A percentile compares a stretch with the other conserved stretches of the same genome.
Conservation (phyloP, 78 protist genomes). For the Isochrysis galbana region DNA sequence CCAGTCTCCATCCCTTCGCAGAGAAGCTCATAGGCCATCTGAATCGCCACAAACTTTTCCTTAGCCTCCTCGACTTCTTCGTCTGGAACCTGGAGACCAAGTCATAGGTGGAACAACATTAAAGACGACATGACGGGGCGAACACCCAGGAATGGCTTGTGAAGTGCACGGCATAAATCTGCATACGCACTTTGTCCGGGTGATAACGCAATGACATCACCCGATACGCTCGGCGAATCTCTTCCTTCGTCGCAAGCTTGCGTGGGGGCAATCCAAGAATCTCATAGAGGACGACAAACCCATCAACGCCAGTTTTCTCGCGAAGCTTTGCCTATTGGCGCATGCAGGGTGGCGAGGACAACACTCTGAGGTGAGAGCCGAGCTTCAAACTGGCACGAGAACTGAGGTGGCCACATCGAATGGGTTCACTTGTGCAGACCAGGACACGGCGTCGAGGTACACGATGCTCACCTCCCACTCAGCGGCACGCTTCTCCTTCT, state of each 20-base stretch:
- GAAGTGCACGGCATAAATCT: too few relatives aligned
- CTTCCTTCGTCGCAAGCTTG: not conserved
- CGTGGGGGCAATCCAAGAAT: not conserved
- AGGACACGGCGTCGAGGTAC: too few relatives aligned
- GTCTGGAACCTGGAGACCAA: not conserved
- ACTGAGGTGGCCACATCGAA: too few relatives aligned
- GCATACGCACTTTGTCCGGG: constrained; percentile 3
- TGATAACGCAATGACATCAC: not conserved
- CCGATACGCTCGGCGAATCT: not conserved
- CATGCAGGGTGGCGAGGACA: too few relatives aligned
- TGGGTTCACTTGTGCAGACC: not conserved
- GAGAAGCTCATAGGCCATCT: constrained; percentile 6
- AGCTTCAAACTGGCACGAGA: too few relatives aligned
- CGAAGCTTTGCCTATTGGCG: too few relatives aligned
- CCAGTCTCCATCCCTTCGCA: constrained; percentile 18
- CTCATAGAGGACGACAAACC: not conserved
- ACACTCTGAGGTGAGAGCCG: too few relatives aligned
- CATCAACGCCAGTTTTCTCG: not conserved
- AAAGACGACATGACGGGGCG: too few relatives aligned
- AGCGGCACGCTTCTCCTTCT: not conserved
- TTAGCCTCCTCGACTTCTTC: constrained; percentile 12
- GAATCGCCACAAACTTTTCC: not conserved
- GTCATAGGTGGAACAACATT: too few relatives aligned
- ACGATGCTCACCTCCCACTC: not conserved
- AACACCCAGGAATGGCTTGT: too few relatives aligned